phyloP scores from a whole-genome alignment of 306 rosid species.

The Lathyrus sativus region DNA sequence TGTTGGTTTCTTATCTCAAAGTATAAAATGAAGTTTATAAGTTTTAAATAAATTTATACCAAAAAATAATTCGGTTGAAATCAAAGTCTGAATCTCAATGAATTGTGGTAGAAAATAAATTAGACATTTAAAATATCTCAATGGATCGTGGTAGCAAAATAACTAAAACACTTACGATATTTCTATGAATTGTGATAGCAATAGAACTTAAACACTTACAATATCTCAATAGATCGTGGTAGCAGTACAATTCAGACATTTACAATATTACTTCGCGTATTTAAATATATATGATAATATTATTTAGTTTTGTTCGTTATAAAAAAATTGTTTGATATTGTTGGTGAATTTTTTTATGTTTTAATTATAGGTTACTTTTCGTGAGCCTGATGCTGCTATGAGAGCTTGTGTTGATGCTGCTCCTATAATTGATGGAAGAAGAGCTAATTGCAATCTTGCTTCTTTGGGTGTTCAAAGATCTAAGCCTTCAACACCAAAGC shows the following conservation, averaged over 20 bases:
- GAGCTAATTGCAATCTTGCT: conserved; percentile 98
- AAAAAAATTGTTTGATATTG: background rate
- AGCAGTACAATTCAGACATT: background rate
- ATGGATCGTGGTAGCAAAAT: background rate
- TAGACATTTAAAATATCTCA: background rate
- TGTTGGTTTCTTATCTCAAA: background rate
- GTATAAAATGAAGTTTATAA: conserved; percentile 12
- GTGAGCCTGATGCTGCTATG: conserved; percentile 94
- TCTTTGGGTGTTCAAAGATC: conserved; percentile 98
- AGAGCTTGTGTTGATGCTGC: conserved; percentile 98
- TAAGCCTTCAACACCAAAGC: conserved; percentile 98
- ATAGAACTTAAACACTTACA: too few relatives aligned
- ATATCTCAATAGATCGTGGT: too few relatives aligned
- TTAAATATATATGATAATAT: background rate
- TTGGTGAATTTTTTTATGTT: background rate
- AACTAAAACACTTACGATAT: too few relatives aligned
- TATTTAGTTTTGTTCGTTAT: background rate
- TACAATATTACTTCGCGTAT: background rate
- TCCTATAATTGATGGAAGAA: conserved; percentile 92
- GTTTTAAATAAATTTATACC: background rate
- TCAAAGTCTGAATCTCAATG: background rate
- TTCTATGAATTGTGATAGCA: too few relatives aligned
- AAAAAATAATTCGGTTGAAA: background rate
- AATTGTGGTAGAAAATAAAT: too few relatives aligned
- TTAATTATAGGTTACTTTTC: conserved; percentile 69